Evolutionary conservation across 2,329 filamentous ascomycete species (phyloP).

Genomic region (Diaporthe citriasiana): DNA sequence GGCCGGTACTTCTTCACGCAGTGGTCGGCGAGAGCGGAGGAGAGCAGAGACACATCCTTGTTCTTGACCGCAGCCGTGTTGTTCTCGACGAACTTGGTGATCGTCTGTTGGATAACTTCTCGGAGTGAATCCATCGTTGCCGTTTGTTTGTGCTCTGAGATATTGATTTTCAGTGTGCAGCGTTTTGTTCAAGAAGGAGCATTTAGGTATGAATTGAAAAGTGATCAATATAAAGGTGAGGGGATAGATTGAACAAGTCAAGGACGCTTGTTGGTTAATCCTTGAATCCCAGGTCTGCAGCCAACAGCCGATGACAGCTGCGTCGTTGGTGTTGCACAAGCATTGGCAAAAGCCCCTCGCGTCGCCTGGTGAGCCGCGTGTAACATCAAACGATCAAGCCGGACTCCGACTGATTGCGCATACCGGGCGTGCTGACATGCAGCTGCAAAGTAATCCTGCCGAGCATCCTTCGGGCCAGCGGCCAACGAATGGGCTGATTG

Average conservation of each 20-base stretch:
- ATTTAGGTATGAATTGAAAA: not conserved
- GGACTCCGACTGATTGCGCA: no score
- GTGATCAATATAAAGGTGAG: conserved; percentile 1
- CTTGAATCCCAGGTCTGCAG: not conserved
- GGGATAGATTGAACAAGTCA: not conserved
- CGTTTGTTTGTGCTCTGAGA: not conserved
- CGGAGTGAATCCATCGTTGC: conserved; percentile 31
- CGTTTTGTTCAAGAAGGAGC: not conserved
- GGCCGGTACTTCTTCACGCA: conserved; percentile 45
- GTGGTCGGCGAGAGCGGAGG: conserved; percentile 42
- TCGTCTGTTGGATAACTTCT: conserved; percentile 34
- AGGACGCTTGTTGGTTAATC: not conserved
- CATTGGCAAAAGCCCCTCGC: no score
- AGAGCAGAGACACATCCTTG: conserved; percentile 43
- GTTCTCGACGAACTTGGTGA: conserved; percentile 41
- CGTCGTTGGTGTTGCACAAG: no score
- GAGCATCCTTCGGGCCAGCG: no score
- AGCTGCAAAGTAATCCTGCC: no score
- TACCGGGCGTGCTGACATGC: no score
- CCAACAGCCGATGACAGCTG: no score
- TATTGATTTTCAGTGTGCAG: not conserved
- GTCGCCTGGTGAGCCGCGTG: no score
- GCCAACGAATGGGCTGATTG: no score
- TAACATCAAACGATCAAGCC: no score
- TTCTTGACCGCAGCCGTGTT: conserved; percentile 44